Percentiles rank a stretch among this genome's conserved stretches.
phyloP scores from a whole-genome alignment of 768 basidiomycete species.

The Mycena capillaripes region DNA sequence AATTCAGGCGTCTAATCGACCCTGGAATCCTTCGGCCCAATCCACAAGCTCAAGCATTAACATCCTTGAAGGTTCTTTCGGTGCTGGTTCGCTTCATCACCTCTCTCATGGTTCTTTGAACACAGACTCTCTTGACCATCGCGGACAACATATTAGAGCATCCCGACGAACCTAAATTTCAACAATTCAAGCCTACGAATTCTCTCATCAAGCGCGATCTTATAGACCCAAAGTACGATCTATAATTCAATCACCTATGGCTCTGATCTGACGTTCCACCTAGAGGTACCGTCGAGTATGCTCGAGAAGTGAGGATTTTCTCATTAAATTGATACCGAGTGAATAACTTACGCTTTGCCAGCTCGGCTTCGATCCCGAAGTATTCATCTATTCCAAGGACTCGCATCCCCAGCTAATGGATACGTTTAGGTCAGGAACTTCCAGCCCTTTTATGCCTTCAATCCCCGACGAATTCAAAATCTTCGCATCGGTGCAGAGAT shows the following conservation, averaged over 20 bases:
- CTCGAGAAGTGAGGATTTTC: conserved; percentile 71
- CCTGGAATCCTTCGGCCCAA: conserved; percentile 85
- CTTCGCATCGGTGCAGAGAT: conserved; percentile 76
- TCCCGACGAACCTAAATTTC: conserved; percentile 80
- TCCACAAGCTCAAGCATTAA: conserved; percentile 68
- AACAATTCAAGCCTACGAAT: conserved; percentile 85
- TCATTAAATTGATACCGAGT: conserved; percentile 14
- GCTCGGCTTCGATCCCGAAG: conserved; percentile 84
- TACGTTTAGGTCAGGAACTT: conserved; percentile 71
- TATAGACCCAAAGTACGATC: conserved; percentile 68
- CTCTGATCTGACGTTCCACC: conserved; percentile 14
- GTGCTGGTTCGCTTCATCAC: conserved; percentile 31
- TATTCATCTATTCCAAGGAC: conserved; percentile 42
- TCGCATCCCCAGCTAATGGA: conserved; percentile 24
- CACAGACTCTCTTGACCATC: conserved; percentile 74
- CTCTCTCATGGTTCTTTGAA: conserved; percentile 37
- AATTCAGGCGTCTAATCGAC: conserved; percentile 82
- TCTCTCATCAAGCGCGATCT: conserved; percentile 72
- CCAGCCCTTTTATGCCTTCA: conserved; percentile 81
- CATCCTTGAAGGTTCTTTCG: conserved; percentile 71
- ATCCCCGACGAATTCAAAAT: conserved; percentile 64
- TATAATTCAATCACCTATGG: background rate
- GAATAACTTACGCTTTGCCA: conserved; percentile 45
- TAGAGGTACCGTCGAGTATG: conserved; percentile 82
- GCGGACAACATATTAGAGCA: conserved; percentile 82